Evolutionary conservation across 2,329 filamentous ascomycete genomes (phyloP), one percentile per base, ranked within the genome.

Genomic region (Fusarium udum): DNA sequence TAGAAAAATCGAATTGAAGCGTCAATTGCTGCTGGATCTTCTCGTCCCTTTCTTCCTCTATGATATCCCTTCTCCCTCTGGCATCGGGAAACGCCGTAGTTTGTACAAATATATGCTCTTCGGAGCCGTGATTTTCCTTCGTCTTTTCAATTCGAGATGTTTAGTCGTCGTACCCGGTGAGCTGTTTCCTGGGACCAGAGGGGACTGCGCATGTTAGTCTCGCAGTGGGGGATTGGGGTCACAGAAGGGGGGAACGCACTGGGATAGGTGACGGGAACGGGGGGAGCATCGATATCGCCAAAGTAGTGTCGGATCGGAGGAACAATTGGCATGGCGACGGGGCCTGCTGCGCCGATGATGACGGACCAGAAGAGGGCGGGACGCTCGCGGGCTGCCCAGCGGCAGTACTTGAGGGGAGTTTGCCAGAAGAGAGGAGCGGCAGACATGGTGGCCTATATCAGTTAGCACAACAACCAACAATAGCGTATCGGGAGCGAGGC

Each of bases 291-390:
- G 77, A 91, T 85, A 81, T 97, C 94, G 77, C 95, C 95, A 64
- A 97, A 83, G 73, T 85, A 87, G 71, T 86, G 84, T 82, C 95
- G 87, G 76, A 97, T 86, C 53, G 94, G 92, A 48, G 95, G 95
- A 3, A 94, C 92, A 64, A 88, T 86, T 67, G 92, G 82, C 72
- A 97, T 85, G 65, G 89, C 85, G 64, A 93, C 83, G 40, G 95
- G 96, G 16, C 95, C 95, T 62, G 90, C 79, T 73, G 84, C 85
- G 77, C 93, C 95, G 75, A 98, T 85, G 66, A 93, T 80, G 79
- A 94, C 85, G 78, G 93, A 94, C 89, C 91, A 98, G 88, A 98
- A 97, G 85, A 95, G 92, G 67, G 95, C 95, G 58, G 96, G 96
- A 83, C 93, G 93, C 84, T 96, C 92, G 85, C 94, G 92, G 57